phyloP scores from a whole-genome alignment of 306 rosid species.

The Cicer arietinum region DNA sequence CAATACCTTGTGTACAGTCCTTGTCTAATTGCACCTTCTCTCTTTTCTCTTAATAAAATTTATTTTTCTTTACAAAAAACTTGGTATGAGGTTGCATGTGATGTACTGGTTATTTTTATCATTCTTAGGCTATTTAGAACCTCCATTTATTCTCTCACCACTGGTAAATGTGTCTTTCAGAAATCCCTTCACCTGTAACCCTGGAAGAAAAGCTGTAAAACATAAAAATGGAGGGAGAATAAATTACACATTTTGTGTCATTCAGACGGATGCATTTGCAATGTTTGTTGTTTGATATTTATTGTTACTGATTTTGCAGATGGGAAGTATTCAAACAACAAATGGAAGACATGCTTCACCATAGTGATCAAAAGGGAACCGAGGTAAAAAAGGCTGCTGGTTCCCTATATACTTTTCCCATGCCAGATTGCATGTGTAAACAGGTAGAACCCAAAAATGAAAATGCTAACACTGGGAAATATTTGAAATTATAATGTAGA shows the following conservation, averaged over 20 bases:
- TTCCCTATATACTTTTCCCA: slow-evolving; percentile 85
- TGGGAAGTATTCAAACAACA: slow-evolving; percentile 75
- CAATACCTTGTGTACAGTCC: background rate
- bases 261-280: slow-evolving; percentile 22
- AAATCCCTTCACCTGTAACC: background rate
- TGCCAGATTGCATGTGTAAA: slow-evolving; percentile 98
- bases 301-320: slow-evolving; percentile 46
- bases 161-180: background rate
- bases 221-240: background rate
- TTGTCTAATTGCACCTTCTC: slow-evolving; percentile 9
- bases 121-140: background rate
- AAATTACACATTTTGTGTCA: background rate
- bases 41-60: slow-evolving; percentile 18
- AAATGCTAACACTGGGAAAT: slow-evolving; percentile 39
- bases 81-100: background rate
- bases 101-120: slow-evolving; percentile 15
- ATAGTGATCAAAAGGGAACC: slow-evolving; percentile 76
- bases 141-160: background rate
- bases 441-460: slow-evolving; percentile 53
- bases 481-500: slow-evolving; percentile 38
- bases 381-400: slow-evolving; percentile 78
- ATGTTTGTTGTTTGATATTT: slow-evolving; percentile 16
- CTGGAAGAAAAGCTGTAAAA: background rate
- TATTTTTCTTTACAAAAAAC: background rate
- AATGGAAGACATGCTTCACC: slow-evolving; percentile 83